Base-by-base conservation (phyloP, 1,284 basidiomycete genomes). In the Sutorius eximius region DNA sequence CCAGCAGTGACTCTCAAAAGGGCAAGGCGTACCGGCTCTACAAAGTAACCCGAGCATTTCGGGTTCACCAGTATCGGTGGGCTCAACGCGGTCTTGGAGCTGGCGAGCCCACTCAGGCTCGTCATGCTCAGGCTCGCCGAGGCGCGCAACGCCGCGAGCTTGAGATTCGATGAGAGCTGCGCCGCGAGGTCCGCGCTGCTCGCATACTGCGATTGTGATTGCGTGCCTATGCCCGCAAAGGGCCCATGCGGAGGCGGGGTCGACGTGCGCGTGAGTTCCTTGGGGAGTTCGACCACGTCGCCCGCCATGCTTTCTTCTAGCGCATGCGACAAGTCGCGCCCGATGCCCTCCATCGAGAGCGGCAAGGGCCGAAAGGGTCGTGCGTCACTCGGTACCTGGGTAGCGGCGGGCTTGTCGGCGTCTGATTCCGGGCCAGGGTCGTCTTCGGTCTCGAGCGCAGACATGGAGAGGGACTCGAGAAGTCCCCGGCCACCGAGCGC, bases 31-130 rank as follows among this genome's bases (percentile, higher is more conserved):
- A 95, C 90, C 38, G 95, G 95, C 71, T 99, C 96, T 47, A 98
- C 85, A 71, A 98, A 98, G 74, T 98, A 98, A 8, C 93, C 93
- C 2, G 93, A 95, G 72, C 95, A 98, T 65, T 87, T 86, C 4
- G 85, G 74, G 69, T 89, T 90, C 45, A 77, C 75, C 44, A 93
- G 72, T 52, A 91, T 89, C 5, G 90, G 89, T 3, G 84, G 79
- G 51, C 82, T 86, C 46, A 71, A 49, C 5, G 62, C 46, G 29
- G 63, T 55, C 41, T 49, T 64, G 47, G 54, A 22, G 15, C 47
- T 27, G 24, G 24, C 24, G 6, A 27, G 24, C 24, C 24, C 60
- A 43, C 37, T 64, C 22, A 71, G 50, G 8, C 67, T 58, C 11
- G 69, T 61, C 54, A 72, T 73, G 36, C 37, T 51, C 42, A 71